phyloP scores from a whole-genome alignment of 371 early-diverging fungal species.

The Mortierella sp. region DNA sequence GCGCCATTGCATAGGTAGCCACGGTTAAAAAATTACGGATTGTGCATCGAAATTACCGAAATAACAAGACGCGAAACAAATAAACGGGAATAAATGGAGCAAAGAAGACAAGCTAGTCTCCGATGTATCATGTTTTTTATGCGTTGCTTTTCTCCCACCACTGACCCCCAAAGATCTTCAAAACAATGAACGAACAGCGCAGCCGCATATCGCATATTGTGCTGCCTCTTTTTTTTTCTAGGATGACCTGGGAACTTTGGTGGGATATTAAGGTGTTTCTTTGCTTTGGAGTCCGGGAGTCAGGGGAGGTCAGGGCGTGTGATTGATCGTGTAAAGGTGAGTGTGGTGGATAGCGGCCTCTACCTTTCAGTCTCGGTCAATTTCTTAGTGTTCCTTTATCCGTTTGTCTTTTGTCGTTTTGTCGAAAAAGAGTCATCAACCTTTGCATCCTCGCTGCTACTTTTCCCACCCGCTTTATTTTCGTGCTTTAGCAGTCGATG shows the following conservation, averaged over 20 bases:
- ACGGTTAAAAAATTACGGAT: conserved; percentile 5
- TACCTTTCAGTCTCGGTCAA: not conserved
- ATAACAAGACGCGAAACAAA: too few relatives aligned
- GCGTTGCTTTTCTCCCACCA: too few relatives aligned
- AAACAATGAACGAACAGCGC: too few relatives aligned
- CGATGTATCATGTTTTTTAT: too few relatives aligned
- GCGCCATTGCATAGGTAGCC: not conserved
- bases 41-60: not conserved
- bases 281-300: not conserved
- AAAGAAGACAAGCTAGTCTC: too few relatives aligned
- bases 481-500: not conserved
- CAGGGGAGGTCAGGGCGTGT: not conserved
- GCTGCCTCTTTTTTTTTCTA: not conserved
- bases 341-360: not conserved
- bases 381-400: not conserved
- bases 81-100: too few relatives aligned
- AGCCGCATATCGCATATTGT: not conserved
- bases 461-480: conserved; percentile 8
- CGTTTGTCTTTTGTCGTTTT: not conserved
- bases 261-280: not conserved
- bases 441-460: not conserved
- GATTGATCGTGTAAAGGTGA: not conserved
- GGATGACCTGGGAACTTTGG: too few relatives aligned
- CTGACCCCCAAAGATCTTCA: too few relatives aligned
- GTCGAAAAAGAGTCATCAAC: not conserved